phyloP scores from a whole-genome alignment of 2,329 filamentous ascomycete genomes.

The Alternaria angustiovoidea region DNA sequence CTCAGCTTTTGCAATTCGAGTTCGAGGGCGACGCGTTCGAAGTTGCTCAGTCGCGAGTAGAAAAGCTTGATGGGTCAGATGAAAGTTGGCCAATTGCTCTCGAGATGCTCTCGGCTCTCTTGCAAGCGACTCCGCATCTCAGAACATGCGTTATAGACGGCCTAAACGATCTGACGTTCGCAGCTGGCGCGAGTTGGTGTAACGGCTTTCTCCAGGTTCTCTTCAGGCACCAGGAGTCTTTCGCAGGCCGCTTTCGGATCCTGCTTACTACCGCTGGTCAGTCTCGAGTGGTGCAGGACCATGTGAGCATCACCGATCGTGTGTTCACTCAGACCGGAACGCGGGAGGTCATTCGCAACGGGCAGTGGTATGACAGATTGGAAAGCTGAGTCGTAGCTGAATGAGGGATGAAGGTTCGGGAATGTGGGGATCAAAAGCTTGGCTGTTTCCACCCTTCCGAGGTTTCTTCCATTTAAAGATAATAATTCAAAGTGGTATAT shows the following conservation, averaged over 20 bases:
- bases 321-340: not conserved
- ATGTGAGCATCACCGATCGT: not conserved
- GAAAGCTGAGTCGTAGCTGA: not conserved
- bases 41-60: too few relatives aligned
- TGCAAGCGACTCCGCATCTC: too few relatives aligned
- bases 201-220: not conserved
- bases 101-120: too few relatives aligned
- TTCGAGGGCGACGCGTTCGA: too few relatives aligned
- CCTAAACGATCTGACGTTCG: too few relatives aligned
- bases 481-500: not conserved
- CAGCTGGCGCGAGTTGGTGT: too few relatives aligned
- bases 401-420: not conserved
- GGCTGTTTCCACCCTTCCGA: not conserved
- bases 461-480: too few relatives aligned
- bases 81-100: too few relatives aligned
- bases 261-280: slow-evolving; percentile 11
- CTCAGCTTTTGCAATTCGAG: too few relatives aligned
- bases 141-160: too few relatives aligned
- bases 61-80: too few relatives aligned
- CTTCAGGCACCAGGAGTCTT: not conserved
- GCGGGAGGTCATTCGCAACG: not conserved
- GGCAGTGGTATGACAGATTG: not conserved
- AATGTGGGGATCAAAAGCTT: not conserved
- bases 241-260: slow-evolving; percentile 4
- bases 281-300: slow-evolving; percentile 8